phyloP scores from a whole-genome alignment of 192 early-diverging fungal species.

The Mortierella hygrophila region DNA sequence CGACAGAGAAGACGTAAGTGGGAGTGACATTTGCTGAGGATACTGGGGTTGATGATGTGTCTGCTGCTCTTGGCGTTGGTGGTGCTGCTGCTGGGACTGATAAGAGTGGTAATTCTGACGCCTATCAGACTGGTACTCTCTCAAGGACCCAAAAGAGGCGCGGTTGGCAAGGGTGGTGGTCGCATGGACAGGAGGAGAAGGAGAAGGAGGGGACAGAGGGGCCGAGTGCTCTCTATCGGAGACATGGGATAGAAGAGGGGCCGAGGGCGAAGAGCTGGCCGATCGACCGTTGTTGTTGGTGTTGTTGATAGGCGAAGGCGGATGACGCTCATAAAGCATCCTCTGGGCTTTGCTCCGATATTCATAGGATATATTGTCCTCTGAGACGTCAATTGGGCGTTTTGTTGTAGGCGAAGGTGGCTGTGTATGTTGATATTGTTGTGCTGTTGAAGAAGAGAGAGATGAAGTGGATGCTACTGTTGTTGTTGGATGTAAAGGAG shows the following conservation, averaged over 20 bases:
- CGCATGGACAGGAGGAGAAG: background rate
- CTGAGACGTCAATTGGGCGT: slow-evolving; percentile 9
- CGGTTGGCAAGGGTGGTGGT: background rate
- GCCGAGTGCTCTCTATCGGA: background rate
- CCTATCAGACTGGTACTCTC: background rate
- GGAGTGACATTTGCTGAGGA: background rate
- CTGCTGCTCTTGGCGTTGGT: background rate
- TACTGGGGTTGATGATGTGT: background rate
- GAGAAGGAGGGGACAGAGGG: background rate
- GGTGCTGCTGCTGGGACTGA: background rate
- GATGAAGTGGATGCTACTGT: background rate
- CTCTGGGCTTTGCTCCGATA: slow-evolving; percentile 26
- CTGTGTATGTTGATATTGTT: background rate
- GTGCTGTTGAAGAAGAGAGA: too few relatives aligned
- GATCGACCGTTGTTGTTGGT: background rate
- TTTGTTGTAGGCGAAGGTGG: slow-evolving; percentile 9
- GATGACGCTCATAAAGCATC: slow-evolving; percentile 36
- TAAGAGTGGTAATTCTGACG: background rate
- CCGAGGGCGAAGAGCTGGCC: background rate
- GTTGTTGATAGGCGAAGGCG: slow-evolving; percentile 25
- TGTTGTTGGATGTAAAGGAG: background rate
- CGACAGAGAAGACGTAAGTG: background rate
- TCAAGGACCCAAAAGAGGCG: background rate
- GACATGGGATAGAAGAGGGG: background rate
- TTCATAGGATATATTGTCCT: slow-evolving; percentile 15